Evolutionary conservation across 768 basidiomycete species (phyloP), one percentile per base, ranked within the genome.

Genomic region (Tephrocybe sp.): DNA sequence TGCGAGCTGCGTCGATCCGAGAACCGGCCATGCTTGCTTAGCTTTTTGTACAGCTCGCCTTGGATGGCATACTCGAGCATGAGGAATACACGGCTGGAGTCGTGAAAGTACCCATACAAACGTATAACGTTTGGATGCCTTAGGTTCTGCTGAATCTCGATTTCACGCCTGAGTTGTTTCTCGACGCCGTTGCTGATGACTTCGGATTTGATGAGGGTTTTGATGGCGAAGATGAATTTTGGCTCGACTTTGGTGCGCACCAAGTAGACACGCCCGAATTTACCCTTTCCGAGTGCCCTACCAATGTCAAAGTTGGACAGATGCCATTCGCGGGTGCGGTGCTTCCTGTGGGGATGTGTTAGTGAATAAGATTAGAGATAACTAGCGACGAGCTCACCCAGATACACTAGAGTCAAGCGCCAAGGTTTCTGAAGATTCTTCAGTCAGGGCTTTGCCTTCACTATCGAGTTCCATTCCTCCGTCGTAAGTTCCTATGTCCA

Each of bases 251-350:
- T 95, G 19, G 95, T 97, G 46, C 94, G 83, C 30, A 95, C 92
- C 86, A 98, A 94, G 76, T 99, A 98, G 12, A 99, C 97, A 2
- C 92, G 87, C 1, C 95, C 97, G 57, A 98, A 99, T 71, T 98
- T 98, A 43, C 97, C 97, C 67, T 98, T 97, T 18, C 95, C 97
- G 1, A 99, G 78, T 2, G 94, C 93, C 4, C 93, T 83, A 10
- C 97, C 95, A 58, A 98, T 93, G 55, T 97, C 92, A 60, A 99
- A 97, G 47, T 84, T 78, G 50, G 81, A 80, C 1, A 98, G 74
- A 22, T 79, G 83, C 87, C 94, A 93, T 60, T 92, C 90, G 13
- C 84, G 82, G 0, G 91, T 92, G 13, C 88, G 91, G 37, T 73
- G 77, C 52, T 72, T 75, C 46, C 88, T 88, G 48, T 1, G 2